These are phyloP conservation scores for Ogataea kodamae DNA, from an alignment of 805 yeast genomes.

Conservation along the genomic window DNA sequence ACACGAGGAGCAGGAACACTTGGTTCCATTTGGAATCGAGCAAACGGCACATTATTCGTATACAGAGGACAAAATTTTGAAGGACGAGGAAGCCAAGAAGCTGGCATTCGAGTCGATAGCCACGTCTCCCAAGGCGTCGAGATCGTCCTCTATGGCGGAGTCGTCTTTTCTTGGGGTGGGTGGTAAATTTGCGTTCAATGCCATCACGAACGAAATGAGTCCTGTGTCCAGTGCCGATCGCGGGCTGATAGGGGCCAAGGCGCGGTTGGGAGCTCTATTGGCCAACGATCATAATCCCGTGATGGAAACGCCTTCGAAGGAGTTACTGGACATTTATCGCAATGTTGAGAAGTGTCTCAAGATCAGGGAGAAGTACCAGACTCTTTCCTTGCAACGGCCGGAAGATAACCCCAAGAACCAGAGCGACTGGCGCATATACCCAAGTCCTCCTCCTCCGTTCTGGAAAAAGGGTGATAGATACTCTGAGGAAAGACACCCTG, in stretches of 20 bases:
- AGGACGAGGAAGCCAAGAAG: constrained; percentile 65
- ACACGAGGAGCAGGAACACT: no score
- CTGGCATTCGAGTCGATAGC: constrained; percentile 51
- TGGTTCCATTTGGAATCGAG: no score
- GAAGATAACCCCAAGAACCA: constrained; percentile 81
- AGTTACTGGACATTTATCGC: constrained; percentile 58
- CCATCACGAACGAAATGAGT: constrained; percentile 29
- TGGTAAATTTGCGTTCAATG: constrained; percentile 26
- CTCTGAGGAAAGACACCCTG: constrained; percentile 15
- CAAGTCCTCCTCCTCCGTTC: constrained; percentile 91
- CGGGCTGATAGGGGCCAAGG: constrained; percentile 22
- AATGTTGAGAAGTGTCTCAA: constrained; percentile 66
- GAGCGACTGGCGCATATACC: constrained; percentile 75
- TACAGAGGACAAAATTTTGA: constrained; percentile 59
- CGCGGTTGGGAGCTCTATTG: constrained; percentile 43
- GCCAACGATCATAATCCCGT: constrained; percentile 47
- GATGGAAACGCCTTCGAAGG: constrained; percentile 62
- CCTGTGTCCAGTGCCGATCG: constrained; percentile 12
- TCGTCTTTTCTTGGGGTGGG: constrained; percentile 37
- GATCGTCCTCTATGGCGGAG: constrained; percentile 31
- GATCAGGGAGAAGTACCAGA: constrained; percentile 72
- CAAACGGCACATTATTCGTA: constrained; percentile 60
- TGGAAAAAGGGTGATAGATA: constrained; percentile 47
- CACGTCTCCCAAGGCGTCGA: constrained; percentile 28
- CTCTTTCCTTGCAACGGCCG: constrained; percentile 66